Evolutionary conservation across 2,329 filamentous ascomycete species (phyloP).

Genomic region (Fusarium sambucinum): DNA sequence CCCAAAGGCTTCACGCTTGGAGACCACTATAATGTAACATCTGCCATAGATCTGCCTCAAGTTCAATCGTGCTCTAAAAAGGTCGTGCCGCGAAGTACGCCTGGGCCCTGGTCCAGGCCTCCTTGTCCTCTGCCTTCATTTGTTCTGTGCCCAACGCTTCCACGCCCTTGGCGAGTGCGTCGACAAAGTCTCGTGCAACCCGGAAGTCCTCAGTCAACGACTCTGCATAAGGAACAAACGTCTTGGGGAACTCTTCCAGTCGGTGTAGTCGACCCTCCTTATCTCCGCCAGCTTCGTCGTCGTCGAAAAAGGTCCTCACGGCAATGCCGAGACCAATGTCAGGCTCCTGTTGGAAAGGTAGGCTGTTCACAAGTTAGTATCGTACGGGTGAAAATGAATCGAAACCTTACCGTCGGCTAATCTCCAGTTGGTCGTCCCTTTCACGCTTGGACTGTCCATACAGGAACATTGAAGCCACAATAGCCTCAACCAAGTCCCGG

Average conservation of each 20-base stretch:
- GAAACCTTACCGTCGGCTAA: slow-evolving; percentile 75
- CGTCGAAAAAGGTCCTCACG: slow-evolving; percentile 82
- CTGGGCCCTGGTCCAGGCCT: slow-evolving; percentile 67
- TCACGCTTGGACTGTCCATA: slow-evolving; percentile 81
- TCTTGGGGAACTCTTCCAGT: slow-evolving; percentile 63
- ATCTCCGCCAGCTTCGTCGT: slow-evolving; percentile 71
- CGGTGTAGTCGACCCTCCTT: slow-evolving; percentile 59
- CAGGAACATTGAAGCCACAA: slow-evolving; percentile 83
- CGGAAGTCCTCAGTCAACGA: slow-evolving; percentile 71
- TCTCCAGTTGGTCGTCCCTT: slow-evolving; percentile 72
- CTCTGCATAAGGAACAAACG: slow-evolving; percentile 69
- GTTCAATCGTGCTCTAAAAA: slow-evolving; percentile 48
- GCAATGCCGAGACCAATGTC: slow-evolving; percentile 83
- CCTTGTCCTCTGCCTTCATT: slow-evolving; percentile 61
- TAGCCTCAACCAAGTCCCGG: slow-evolving; percentile 86
- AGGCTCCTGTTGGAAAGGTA: slow-evolving; percentile 77
- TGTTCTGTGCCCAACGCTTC: slow-evolving; percentile 64
- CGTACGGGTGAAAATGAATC: neutral
- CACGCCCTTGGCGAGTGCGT: slow-evolving; percentile 68
- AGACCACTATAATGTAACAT: slow-evolving; percentile 38
- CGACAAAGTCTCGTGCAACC: slow-evolving; percentile 68
- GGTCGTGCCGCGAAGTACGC: slow-evolving; percentile 63
- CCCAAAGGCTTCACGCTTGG: slow-evolving; percentile 41
- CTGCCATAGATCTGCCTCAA: slow-evolving; percentile 35
- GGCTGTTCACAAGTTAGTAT: slow-evolving; percentile 53